Evolutionary conservation across 2,329 filamentous ascomycete species (phyloP), one percentile per base, ranked within the genome.

Genomic region (Aspergillus intermedius): DNA sequence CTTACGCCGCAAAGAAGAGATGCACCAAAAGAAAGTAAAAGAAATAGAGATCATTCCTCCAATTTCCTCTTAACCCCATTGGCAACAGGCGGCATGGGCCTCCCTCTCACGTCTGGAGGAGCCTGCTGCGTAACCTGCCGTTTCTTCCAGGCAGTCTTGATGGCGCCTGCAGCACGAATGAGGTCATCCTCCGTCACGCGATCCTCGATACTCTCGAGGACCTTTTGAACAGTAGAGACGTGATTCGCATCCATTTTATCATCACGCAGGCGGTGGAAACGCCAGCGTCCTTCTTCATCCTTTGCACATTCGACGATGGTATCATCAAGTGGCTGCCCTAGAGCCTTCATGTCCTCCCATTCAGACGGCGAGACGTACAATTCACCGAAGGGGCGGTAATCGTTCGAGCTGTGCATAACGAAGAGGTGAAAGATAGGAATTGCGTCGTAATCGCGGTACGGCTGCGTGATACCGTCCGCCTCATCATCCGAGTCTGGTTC

Each of bases 181-280:
- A 98, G 76, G 62, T 98, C 90, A 49, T 87, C 77, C 69, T 95
- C 83, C 0, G 82, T 87, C 9, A 98, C 89, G 1, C 83, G 83
- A 61, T 96, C 89, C 52, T 83, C 79, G 58, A 98, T 97, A 68
- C 88, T 95, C 55, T 91, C 85, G 50, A 96, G 78, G 3, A 98
- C 93, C 64, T 87, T 94, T 22, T 83, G 76, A 1, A 96, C 88
- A 0, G 88, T 91, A 15, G 76, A 83, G 51, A 87, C 85, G 69
- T 97, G 91, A 62, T 98, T 98, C 0, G 88, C 90, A 57, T 95
- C 86, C 23, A 77, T 75, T 72, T 98, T 98, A 69, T 98, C 93
- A 61, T 97, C 91, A 46, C 93, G 80, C 69, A 96, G 91, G 25
- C 91, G 83, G 58, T 93, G 85, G 66, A 88, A 88, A 49, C 90